Evolutionary conservation across 75 land plant species (phyloP).

Genomic region (Cryptomeria japonica): DNA sequence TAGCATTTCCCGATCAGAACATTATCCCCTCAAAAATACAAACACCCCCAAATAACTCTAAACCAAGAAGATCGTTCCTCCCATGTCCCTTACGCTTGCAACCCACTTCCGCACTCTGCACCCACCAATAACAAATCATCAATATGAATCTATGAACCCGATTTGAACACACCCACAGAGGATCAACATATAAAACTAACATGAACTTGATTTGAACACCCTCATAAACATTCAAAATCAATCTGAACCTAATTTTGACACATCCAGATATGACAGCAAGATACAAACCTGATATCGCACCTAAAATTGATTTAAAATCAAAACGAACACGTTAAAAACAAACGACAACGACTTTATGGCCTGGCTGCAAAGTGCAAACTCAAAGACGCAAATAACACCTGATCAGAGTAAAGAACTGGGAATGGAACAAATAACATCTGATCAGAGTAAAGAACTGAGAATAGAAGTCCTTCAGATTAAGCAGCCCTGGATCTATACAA

Average conservation of each 20-base stretch:
- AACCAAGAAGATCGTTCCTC: background rate
- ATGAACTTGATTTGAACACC: too few relatives aligned
- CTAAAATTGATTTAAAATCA: background rate
- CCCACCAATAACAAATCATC: background rate
- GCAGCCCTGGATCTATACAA: background rate
- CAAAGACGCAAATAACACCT: background rate
- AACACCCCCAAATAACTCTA: background rate
- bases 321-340: background rate
- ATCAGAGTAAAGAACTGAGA: background rate
- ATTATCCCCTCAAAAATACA: background rate
- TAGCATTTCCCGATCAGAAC: conserved; percentile 1
- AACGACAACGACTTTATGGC: background rate
- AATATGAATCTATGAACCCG: too few relatives aligned
- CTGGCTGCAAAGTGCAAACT: background rate
- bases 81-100: conserved; percentile 16
- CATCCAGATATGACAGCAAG: background rate
- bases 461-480: too few relatives aligned
- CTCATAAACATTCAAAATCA: background rate
- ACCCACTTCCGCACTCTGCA: conserved; percentile 12
- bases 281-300: background rate
- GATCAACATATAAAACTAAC: background rate
- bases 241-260: background rate
- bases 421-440: background rate
- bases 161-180: background rate
- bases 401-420: background rate